Conservation (phyloP, 2,329 filamentous ascomycete species). For the Cladorrhinum sp. region DNA sequence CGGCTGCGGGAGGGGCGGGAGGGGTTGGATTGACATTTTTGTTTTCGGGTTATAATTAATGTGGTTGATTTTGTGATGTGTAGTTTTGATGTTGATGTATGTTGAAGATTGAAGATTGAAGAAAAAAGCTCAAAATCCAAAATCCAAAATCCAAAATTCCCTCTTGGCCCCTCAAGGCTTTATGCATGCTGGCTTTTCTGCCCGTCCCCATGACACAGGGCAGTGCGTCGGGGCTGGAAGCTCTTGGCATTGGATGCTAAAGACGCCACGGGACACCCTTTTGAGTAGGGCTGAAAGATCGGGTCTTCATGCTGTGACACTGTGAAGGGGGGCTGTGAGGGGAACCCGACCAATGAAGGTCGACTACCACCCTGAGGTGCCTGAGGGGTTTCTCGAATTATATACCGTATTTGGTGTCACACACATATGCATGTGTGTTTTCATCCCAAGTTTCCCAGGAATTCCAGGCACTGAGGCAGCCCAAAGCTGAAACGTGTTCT, state of each 20-base stretch:
- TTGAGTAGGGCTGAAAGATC: neutral
- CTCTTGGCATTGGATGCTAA: neutral
- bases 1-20: slow-evolving; percentile 32
- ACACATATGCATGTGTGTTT: neutral
- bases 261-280: neutral
- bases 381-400: neutral
- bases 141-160: too few species aligned
- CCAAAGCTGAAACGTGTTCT: neutral
- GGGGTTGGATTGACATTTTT: slow-evolving; percentile 19
- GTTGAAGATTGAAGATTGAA: too few species aligned
- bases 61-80: too few species aligned
- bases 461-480: neutral
- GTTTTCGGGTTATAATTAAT: too few species aligned
- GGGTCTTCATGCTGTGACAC: too few species aligned
- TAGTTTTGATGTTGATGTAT: too few species aligned
- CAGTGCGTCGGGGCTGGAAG: neutral
- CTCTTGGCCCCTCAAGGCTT: too few species aligned
- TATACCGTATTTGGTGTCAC: neutral
- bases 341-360: neutral
- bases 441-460: neutral
- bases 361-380: neutral
- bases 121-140: too few species aligned
- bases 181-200: too few species aligned
- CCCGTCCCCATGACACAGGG: neutral
- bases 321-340: neutral